Base-by-base conservation (phyloP, 257 asterid genomes). In the Plantago elongata region DNA sequence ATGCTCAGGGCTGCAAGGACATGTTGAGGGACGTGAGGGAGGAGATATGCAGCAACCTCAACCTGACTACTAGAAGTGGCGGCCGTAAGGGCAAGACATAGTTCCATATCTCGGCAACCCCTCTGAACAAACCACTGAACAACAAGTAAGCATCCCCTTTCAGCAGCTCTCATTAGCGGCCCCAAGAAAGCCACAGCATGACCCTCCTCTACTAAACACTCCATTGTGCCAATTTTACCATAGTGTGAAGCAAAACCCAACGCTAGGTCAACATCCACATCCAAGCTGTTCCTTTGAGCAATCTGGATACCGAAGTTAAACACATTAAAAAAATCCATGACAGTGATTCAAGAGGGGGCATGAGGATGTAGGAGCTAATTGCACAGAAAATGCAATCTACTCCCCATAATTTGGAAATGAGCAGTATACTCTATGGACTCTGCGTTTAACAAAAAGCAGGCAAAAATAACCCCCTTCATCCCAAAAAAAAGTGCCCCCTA, bases 251-350 rank as follows among this genome's bases (percentile, higher is more conserved):
- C 97, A 66, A 89, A 87, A 47, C 99, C 99, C 65, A 93, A 29
- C 37, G 99, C 99, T 45, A 93, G 75, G 83, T 93, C 97, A 15
- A 93, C 97, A 51, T 93, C 99, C 72, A 93, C 97, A 42, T 93
- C 97, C 83, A 93, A 81, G 84, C 99, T 89, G 83, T 89, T 93
- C 73, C 96, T 85, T 74, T 90, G 99, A 66, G 96, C 99, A 73
- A 89, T 92, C 99, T 92, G 72, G 45, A 34, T 9, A 47, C 61
- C 57, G 45, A 65, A n/a, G 60, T 52, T 55, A 69, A 54, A 38
- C 47, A 22, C 14, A 40, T 59, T 58, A 55, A 58, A 15, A 60
- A 18, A 8, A 37, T 14, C 27, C 3, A 2, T 14, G 1, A 30
- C 22, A 38, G 34, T 30, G 13, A 34, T 56, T 56, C 3, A 30